Percentiles rank a stretch among this genome's conserved stretches.
phyloP scores from a whole-genome alignment of 495 filamentous ascomycete genomes.

The Penicillium nucicola region DNA sequence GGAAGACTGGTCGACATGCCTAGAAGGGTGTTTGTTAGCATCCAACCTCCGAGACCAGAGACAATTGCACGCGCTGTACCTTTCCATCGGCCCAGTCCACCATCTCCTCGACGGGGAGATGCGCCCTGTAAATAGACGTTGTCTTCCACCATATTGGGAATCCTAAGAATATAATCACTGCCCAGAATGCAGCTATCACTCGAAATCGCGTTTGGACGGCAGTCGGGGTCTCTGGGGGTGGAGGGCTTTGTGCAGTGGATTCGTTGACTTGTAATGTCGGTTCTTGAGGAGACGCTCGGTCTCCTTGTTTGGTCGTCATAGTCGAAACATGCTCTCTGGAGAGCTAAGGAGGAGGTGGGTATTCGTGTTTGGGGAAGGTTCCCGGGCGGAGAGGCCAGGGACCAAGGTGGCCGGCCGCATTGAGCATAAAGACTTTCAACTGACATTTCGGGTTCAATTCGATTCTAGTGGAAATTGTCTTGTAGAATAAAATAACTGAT shows the following conservation, averaged over 20 bases:
- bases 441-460: too few species aligned
- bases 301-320: slow-evolving; percentile 41
- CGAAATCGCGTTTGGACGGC: slow-evolving; percentile 62
- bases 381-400: slow-evolving; percentile 20
- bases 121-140: slow-evolving; percentile 89
- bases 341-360: slow-evolving; percentile 3
- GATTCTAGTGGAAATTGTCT: too few species aligned
- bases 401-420: slow-evolving; percentile 12
- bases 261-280: slow-evolving; percentile 11
- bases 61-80: slow-evolving; percentile 44
- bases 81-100: slow-evolving; percentile 89
- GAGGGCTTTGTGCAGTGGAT: slow-evolving; percentile 37
- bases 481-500: too few species aligned
- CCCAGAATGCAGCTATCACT: slow-evolving; percentile 90
- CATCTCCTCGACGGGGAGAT: slow-evolving; percentile 83
- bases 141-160: slow-evolving; percentile 96
- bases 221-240: slow-evolving; percentile 72
- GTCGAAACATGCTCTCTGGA: slow-evolving; percentile 33
- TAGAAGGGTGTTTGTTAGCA: slow-evolving; percentile 33
- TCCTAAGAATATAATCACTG: slow-evolving; percentile 77
- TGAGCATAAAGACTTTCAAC: background rate
- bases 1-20: slow-evolving; percentile 86
- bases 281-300: slow-evolving; percentile 32
- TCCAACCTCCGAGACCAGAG: background rate
- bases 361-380: slow-evolving; percentile 10